Conservation (phyloP, 2,329 filamentous ascomycete species). For the Colletotrichum kahawae region DNA sequence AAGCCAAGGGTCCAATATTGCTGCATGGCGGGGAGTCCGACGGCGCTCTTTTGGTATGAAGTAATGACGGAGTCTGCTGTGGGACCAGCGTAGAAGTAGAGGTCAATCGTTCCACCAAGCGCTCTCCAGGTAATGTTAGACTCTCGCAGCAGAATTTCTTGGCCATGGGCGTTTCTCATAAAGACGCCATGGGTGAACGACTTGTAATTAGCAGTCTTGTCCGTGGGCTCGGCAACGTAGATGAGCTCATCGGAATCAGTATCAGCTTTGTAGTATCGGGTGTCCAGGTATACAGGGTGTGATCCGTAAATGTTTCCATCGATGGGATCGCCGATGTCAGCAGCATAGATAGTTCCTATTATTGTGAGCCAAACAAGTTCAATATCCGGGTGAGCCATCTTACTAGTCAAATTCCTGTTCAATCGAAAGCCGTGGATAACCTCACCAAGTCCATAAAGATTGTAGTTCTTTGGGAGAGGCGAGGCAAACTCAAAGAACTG, state of each 20-base stretch:
- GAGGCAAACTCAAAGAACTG: slow-evolving; percentile 79
- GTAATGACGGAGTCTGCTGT: slow-evolving; percentile 71
- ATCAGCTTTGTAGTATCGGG: slow-evolving; percentile 71
- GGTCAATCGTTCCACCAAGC: slow-evolving; percentile 77
- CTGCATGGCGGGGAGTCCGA: slow-evolving; percentile 78
- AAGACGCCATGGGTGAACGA: slow-evolving; percentile 80
- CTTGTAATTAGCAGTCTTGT: slow-evolving; percentile 53
- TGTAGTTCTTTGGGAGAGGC: slow-evolving; percentile 71
- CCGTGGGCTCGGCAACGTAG: slow-evolving; percentile 60
- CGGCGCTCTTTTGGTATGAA: slow-evolving; percentile 70
- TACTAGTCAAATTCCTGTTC: slow-evolving; percentile 73
- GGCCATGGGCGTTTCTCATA: slow-evolving; percentile 76
- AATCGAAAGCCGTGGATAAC: slow-evolving; percentile 73
- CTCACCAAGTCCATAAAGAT: slow-evolving; percentile 78
- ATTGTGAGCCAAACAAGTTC: not conserved
- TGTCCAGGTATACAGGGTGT: slow-evolving; percentile 82
- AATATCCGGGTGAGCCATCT: slow-evolving; percentile 14
- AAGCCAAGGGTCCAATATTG: slow-evolving; percentile 83
- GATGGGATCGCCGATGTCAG: slow-evolving; percentile 70
- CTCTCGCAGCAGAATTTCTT: slow-evolving; percentile 71
- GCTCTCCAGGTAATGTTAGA: slow-evolving; percentile 74
- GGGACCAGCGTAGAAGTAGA: slow-evolving; percentile 81
- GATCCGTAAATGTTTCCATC: slow-evolving; percentile 76
- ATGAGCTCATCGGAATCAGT: slow-evolving; percentile 49
- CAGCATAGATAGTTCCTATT: slow-evolving; percentile 59